Conservation (phyloP, 305 asterid genomes). For the Coffea humblotiana region DNA sequence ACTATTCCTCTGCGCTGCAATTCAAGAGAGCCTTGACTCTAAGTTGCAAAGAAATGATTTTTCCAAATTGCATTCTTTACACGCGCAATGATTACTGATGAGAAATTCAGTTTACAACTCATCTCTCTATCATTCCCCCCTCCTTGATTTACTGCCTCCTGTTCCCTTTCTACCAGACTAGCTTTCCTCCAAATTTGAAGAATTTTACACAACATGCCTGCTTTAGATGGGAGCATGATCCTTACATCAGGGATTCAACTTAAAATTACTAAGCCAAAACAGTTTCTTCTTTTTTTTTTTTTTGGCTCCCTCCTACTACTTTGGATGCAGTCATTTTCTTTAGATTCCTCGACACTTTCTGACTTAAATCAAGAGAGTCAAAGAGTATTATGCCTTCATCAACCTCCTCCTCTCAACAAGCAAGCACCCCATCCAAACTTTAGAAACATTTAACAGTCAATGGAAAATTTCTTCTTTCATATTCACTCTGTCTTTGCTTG, state of each 20-base stretch:
- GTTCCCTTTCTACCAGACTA: constrained; percentile 36
- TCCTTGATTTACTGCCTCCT: constrained; percentile 46
- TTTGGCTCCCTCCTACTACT: constrained; percentile 52
- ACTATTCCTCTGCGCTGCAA: constrained; percentile 23
- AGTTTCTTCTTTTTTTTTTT: neutral
- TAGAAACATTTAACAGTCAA: neutral
- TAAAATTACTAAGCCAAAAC: constrained; percentile 21
- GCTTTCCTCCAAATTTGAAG: constrained; percentile 32
- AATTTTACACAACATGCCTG: constrained; percentile 14
- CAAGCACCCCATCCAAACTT: neutral
- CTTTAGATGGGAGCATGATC: constrained; percentile 35
- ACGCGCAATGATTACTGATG: constrained; percentile 36
- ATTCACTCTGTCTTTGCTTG: constrained; percentile 7
- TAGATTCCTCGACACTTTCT: constrained; percentile 21
- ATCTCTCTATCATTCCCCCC: neutral
- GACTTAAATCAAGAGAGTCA: constrained; percentile 23
- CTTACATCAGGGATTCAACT: constrained; percentile 33
- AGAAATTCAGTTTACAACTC: constrained; percentile 13
- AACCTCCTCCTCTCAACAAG: neutral
- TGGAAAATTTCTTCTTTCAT: constrained; percentile 1
- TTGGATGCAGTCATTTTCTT: constrained; percentile 23
- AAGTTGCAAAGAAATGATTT: constrained; percentile 6
- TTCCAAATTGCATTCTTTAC: constrained; percentile 24
- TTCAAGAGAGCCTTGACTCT: constrained; percentile 12
- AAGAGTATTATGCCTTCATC: neutral